These are phyloP conservation scores for Gynostemma pentaphyllum DNA, from an alignment of 306 rosid genomes.

Conservation along the genomic window DNA sequence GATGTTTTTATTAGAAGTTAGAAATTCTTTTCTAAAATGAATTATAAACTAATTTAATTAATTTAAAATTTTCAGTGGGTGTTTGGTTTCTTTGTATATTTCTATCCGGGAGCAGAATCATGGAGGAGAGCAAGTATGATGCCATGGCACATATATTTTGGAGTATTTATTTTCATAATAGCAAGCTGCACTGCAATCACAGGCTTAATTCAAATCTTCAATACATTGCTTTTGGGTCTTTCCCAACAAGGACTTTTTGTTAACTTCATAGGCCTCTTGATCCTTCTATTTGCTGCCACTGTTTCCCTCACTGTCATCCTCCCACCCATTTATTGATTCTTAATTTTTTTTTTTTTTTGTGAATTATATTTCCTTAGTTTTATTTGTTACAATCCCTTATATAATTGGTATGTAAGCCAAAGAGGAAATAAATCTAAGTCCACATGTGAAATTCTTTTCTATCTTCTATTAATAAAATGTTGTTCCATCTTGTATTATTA, in stretches of 20 bases:
- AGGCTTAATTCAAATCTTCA: conserved; percentile 30
- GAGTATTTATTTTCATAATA: conserved; percentile 36
- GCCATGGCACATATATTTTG: conserved; percentile 65
- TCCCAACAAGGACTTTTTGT: conserved; percentile 30
- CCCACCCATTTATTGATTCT: conserved; percentile 17
- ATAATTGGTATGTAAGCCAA: too few species aligned
- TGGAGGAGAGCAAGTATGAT: conserved; percentile 25
- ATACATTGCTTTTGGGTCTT: not conserved
- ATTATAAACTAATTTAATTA: too few species aligned
- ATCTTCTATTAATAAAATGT: too few species aligned
- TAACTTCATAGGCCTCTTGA: conserved; percentile 54
- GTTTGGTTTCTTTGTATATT: conserved; percentile 29
- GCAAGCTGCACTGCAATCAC: conserved; percentile 39
- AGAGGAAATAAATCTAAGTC: too few species aligned
- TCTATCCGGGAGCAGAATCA: conserved; percentile 42
- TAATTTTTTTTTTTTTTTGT: not conserved
- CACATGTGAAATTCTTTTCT: too few species aligned
- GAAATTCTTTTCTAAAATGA: too few species aligned
- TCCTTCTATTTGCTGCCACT: conserved; percentile 36
- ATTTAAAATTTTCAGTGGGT: conserved; percentile 29
- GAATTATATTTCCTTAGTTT: not conserved
- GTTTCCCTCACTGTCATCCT: conserved; percentile 47
- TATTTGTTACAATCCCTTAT: too few species aligned
- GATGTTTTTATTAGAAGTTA: too few species aligned
- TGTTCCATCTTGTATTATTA: too few species aligned